Conservation (phyloP, 345 rosid species). For the Xanthoceras sorbifolium region DNA sequence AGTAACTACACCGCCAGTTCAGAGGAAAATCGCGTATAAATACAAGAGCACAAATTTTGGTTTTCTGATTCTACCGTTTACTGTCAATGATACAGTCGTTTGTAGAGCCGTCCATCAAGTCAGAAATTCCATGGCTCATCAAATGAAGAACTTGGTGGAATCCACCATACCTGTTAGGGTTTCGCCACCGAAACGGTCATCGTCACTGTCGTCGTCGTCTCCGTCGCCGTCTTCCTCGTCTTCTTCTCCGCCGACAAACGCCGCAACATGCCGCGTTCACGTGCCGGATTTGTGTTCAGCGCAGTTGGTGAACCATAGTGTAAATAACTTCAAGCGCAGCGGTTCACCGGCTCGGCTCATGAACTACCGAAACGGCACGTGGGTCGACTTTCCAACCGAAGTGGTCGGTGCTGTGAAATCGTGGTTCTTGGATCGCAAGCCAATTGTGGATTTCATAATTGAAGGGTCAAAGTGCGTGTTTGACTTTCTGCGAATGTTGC, state of each 20-base stretch:
- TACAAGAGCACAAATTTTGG: neutral
- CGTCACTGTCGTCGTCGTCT: neutral
- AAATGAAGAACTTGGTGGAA: conserved; percentile 24
- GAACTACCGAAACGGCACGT: conserved; percentile 35
- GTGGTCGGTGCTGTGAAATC: conserved; percentile 26
- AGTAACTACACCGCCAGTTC: neutral
- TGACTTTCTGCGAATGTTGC: conserved; percentile 48
- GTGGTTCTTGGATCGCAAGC: conserved; percentile 33
- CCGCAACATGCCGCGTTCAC: neutral
- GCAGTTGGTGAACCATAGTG: conserved; percentile 20
- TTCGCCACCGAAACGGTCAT: neutral
- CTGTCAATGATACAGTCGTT: neutral
- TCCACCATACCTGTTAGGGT: conserved; percentile 10
- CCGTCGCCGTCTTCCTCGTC: neutral
- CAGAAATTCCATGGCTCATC: conserved; percentile 5
- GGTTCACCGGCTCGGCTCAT: conserved; percentile 37
- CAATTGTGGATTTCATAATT: conserved; percentile 27
- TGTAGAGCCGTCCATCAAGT: neutral
- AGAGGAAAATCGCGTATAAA: neutral
- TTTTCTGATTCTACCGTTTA: conserved; percentile 5
- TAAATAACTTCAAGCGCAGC: conserved; percentile 33
- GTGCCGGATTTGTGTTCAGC: neutral
- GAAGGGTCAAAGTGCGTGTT: conserved; percentile 40
- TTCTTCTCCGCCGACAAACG: neutral
- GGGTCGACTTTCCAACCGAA: conserved; percentile 37